A percentile compares a stretch with the other conserved stretches of the same genome.
Evolutionary conservation across 495 filamentous ascomycete genomes (phyloP).

Genomic region (Viridothelium virens): DNA sequence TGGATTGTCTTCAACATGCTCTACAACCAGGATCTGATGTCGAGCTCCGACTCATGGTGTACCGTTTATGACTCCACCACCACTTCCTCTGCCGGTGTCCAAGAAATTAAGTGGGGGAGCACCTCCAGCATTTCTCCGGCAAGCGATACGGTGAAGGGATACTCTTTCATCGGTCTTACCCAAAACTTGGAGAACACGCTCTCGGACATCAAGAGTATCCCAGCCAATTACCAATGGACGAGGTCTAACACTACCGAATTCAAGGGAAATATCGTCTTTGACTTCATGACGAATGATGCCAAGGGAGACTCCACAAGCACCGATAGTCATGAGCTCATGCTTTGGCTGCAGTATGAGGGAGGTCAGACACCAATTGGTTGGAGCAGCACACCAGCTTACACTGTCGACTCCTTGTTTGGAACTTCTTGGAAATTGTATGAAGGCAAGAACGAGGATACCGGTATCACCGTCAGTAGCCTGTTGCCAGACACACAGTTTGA

Average conservation of each 20-base stretch:
- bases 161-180: slow-evolving; percentile 37
- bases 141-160: slow-evolving; percentile 35
- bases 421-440: slow-evolving; percentile 37
- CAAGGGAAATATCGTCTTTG: slow-evolving; percentile 38
- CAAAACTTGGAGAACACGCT: slow-evolving; percentile 34
- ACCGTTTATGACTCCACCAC: slow-evolving; percentile 33
- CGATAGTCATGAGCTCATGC: slow-evolving; percentile 37
- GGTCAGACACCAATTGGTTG: slow-evolving; percentile 38
- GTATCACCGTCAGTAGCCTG: slow-evolving; percentile 36
- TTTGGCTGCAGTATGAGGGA: slow-evolving; percentile 38
- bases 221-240: slow-evolving; percentile 34
- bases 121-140: neutral
- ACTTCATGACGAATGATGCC: slow-evolving; percentile 36
- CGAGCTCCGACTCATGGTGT: slow-evolving; percentile 28
- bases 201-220: slow-evolving; percentile 34
- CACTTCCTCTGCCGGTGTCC: slow-evolving; percentile 12
- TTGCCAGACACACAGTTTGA: slow-evolving; percentile 34
- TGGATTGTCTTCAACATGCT: slow-evolving; percentile 41
- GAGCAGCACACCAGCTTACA: slow-evolving; percentile 26
- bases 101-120: slow-evolving; percentile 31
- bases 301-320: slow-evolving; percentile 32
- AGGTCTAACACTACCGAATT: slow-evolving; percentile 33
- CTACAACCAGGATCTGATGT: slow-evolving; percentile 31
- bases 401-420: slow-evolving; percentile 33
- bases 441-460: slow-evolving; percentile 31